These are phyloP conservation scores for Gliomastix tumulicola DNA, from an alignment of 2,329 filamentous ascomycete genomes.

Conservation along the genomic window DNA sequence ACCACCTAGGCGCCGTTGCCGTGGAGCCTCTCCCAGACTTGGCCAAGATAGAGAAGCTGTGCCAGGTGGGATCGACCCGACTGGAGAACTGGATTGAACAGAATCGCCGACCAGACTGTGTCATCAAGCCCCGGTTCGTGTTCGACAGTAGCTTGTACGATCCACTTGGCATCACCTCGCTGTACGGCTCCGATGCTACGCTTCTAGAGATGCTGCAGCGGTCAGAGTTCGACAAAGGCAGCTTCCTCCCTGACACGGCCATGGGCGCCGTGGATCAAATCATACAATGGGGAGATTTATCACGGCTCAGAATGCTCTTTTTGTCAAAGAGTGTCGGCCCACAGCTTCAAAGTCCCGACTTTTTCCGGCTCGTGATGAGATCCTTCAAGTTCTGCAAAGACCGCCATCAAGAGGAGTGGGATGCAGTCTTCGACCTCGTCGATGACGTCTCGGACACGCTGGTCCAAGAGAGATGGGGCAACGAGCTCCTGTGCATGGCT, in stretches of 20 bases:
- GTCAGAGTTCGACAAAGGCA: constrained; percentile 9
- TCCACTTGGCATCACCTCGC: constrained; percentile 22
- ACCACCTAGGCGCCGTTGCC: constrained; percentile 17
- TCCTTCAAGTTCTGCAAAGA: constrained; percentile 5
- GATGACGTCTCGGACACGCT: constrained; percentile 7
- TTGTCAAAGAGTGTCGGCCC: constrained; percentile 8
- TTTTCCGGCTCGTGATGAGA: constrained; percentile 7
- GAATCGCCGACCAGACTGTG: constrained; percentile 19
- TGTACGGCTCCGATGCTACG: constrained; percentile 22
- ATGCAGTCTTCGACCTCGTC: constrained; percentile 1
- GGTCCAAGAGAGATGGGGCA: constrained; percentile 14
- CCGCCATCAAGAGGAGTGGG: constrained; percentile 1
- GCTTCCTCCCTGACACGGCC: constrained; percentile 6
- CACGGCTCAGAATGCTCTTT: constrained; percentile 12
- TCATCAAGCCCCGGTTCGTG: constrained; percentile 17
- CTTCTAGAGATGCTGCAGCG: constrained; percentile 16
- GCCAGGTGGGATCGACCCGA: constrained; percentile 15
- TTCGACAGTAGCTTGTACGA: constrained; percentile 22
- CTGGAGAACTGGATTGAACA: constrained; percentile 22
- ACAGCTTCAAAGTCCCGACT: constrained; percentile 12
- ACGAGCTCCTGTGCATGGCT: constrained; percentile 14
- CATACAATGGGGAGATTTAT: constrained; percentile 16
- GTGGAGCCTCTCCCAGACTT: constrained; percentile 9
- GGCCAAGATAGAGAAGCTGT: constrained; percentile 11
- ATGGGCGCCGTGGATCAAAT: constrained; percentile 15